Percentiles rank a stretch among this genome's conserved stretches.
Evolutionary conservation across 208 protist genomes (phyloP).

Genomic region (Leishmania braziliensis): DNA sequence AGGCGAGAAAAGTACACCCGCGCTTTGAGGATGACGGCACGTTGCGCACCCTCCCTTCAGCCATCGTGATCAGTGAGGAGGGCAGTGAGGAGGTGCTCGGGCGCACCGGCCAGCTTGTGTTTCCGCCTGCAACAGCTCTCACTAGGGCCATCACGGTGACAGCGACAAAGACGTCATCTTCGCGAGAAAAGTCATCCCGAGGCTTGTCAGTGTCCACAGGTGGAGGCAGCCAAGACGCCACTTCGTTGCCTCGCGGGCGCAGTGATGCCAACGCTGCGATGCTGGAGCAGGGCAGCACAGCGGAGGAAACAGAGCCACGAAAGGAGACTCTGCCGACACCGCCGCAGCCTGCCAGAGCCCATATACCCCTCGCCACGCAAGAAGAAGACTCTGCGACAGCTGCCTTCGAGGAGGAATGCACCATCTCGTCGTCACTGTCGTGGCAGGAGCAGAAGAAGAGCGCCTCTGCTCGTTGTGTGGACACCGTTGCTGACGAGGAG

Average conservation of each 20-base stretch:
- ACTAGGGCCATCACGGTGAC: background rate
- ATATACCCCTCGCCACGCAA: background rate
- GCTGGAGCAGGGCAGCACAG: background rate
- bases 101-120: background rate
- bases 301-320: background rate
- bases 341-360: background rate
- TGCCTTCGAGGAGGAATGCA: background rate
- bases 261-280: slow-evolving; percentile 7
- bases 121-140: background rate
- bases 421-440: background rate
- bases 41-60: slow-evolving; percentile 17
- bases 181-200: slow-evolving; percentile 25
- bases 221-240: slow-evolving; percentile 9
- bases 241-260: slow-evolving; percentile 14
- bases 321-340: background rate
- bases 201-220: slow-evolving; percentile 21
- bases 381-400: background rate
- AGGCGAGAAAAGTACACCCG: background rate
- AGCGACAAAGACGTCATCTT: slow-evolving; percentile 9
- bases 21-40: slow-evolving; percentile 23
- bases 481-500: background rate
- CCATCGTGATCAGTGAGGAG: background rate
- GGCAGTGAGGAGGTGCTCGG: background rate
- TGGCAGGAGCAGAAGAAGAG: background rate
- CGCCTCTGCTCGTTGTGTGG: slow-evolving; percentile 1